A percentile compares a stretch with the other conserved stretches of the same genome.
Conservation (phyloP, 2,329 filamentous ascomycete genomes). For the Penicillium freii region DNA sequence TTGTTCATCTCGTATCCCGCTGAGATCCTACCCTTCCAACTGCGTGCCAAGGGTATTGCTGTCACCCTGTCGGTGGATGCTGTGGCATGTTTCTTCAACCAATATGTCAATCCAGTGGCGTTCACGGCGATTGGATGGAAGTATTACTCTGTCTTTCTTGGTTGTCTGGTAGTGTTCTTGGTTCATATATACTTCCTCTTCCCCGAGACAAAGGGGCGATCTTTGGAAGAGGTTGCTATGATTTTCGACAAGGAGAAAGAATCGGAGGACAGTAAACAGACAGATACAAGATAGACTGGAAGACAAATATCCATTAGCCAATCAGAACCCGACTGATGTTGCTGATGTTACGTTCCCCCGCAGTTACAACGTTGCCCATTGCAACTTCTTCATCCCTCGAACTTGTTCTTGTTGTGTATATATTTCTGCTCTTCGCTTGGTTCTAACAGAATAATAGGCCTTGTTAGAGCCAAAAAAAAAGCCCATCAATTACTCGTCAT, state of each 20-base stretch:
- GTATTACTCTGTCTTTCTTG: slow-evolving; percentile 45
- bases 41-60: slow-evolving; percentile 38
- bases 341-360: slow-evolving; percentile 12
- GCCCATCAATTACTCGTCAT: not conserved
- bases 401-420: not conserved
- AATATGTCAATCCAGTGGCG: slow-evolving; percentile 45
- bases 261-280: not conserved
- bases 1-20: slow-evolving; percentile 30
- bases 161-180: slow-evolving; percentile 34
- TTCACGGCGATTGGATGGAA: slow-evolving; percentile 41
- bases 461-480: not conserved
- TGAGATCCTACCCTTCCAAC: slow-evolving; percentile 37
- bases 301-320: not conserved
- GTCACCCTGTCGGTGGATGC: slow-evolving; percentile 29
- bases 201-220: slow-evolving; percentile 25
- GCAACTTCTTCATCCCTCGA: not conserved
- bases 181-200: slow-evolving; percentile 42
- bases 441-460: not conserved
- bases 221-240: slow-evolving; percentile 24
- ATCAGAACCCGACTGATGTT: not conserved
- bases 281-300: not conserved
- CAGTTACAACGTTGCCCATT: not conserved
- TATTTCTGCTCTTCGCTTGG: not conserved
- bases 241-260: slow-evolving; percentile 19
- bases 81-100: slow-evolving; percentile 39